These are phyloP conservation scores for Apophysomyces trapeziformis DNA, from an alignment of 371 early-diverging fungal species.

Conservation along the genomic window DNA sequence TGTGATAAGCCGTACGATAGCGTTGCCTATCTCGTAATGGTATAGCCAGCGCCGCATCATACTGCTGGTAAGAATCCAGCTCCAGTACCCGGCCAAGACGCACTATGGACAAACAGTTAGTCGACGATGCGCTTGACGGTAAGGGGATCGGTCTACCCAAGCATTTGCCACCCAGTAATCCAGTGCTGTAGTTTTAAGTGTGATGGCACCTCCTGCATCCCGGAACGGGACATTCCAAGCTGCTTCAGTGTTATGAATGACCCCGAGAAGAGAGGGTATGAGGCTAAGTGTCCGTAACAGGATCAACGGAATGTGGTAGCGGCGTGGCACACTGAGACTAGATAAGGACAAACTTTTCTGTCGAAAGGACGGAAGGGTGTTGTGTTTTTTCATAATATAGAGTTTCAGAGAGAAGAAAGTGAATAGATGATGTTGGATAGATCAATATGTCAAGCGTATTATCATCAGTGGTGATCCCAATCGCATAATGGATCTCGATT, in stretches of 20 bases:
- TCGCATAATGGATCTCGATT: too few relatives aligned
- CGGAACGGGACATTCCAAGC: slow-evolving; percentile 45
- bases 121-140: neutral
- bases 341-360: slow-evolving; percentile 34
- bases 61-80: slow-evolving; percentile 58
- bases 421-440: neutral
- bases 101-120: slow-evolving; percentile 33
- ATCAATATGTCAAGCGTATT: neutral
- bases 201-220: slow-evolving; percentile 55
- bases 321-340: slow-evolving; percentile 50
- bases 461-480: too few relatives aligned
- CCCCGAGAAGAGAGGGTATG: slow-evolving; percentile 53
- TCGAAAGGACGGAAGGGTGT: slow-evolving; percentile 34
- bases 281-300: slow-evolving; percentile 48
- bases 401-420: neutral
- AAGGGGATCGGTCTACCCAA: slow-evolving; percentile 48
- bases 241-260: slow-evolving; percentile 42
- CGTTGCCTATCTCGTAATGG: slow-evolving; percentile 62
- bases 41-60: slow-evolving; percentile 67
- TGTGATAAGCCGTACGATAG: slow-evolving; percentile 60
- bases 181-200: slow-evolving; percentile 50
- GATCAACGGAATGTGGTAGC: slow-evolving; percentile 43
- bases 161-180: slow-evolving; percentile 63
- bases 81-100: slow-evolving; percentile 63
- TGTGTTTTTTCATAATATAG: slow-evolving; percentile 24